Percentiles rank a stretch among this genome's conserved stretches.
Conservation (phyloP, 192 early-diverging fungal species). For the Spizellomyces punctatus region DNA sequence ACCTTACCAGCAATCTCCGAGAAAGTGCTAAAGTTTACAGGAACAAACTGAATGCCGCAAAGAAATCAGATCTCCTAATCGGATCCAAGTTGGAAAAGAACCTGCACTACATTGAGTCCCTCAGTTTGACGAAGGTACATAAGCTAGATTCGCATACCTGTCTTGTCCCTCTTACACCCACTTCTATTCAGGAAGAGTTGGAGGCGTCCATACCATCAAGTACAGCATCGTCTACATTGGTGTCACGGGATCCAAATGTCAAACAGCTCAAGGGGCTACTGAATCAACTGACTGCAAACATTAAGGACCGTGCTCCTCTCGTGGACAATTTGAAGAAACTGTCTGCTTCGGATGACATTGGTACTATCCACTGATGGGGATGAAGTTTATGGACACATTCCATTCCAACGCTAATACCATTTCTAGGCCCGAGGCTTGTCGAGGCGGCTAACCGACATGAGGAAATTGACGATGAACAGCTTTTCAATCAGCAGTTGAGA, state of each 20-base stretch:
- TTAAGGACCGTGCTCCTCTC: constrained; percentile 59
- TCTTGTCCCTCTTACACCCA: no score
- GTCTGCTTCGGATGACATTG: constrained; percentile 78
- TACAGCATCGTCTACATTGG: constrained; percentile 55
- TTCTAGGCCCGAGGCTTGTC: constrained; percentile 32
- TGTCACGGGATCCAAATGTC: constrained; percentile 64
- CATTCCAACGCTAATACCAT: not conserved
- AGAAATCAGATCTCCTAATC: constrained; percentile 61
- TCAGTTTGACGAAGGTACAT: constrained; percentile 34
- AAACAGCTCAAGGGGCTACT: constrained; percentile 61
- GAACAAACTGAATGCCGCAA: constrained; percentile 58
- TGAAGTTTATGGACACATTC: not conserved
- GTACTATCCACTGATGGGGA: constrained; percentile 16
- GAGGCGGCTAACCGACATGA: constrained; percentile 27
- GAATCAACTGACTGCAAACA: constrained; percentile 58
- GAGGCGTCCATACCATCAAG: constrained; percentile 63
- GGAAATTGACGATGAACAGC: constrained; percentile 57
- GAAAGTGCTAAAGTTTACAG: constrained; percentile 60
- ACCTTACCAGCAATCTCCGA: constrained; percentile 56
- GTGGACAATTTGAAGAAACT: constrained; percentile 69
- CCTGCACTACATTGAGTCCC: constrained; percentile 60
- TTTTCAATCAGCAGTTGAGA: constrained; percentile 63
- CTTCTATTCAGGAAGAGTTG: constrained; percentile 38
- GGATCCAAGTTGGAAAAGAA: constrained; percentile 60
- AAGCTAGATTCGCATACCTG: no score